Evolutionary conservation across 495 filamentous ascomycete species (phyloP).

Genomic region (Neurospora discreta): DNA sequence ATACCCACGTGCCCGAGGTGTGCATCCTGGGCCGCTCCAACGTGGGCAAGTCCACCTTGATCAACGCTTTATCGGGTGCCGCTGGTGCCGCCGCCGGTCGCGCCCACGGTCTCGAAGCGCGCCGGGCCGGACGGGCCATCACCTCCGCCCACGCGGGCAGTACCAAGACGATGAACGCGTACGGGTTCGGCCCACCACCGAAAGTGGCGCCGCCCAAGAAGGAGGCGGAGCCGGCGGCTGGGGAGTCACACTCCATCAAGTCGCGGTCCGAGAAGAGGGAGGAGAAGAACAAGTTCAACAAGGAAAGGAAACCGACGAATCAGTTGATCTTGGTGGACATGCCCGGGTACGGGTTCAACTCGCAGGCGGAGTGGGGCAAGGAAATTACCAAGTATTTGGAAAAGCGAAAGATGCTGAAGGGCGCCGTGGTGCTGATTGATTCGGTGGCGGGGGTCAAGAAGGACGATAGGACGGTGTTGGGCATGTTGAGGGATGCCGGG

Average conservation of each 20-base stretch:
- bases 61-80: slow-evolving; percentile 69
- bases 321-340: slow-evolving; percentile 69
- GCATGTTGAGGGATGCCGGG: slow-evolving; percentile 46
- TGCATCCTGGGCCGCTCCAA: slow-evolving; percentile 67
- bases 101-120: slow-evolving; percentile 13
- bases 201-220: slow-evolving; percentile 9
- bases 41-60: slow-evolving; percentile 79
- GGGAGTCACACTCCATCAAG: not conserved
- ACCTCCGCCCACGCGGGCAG: slow-evolving; percentile 63
- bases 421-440: slow-evolving; percentile 80
- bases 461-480: slow-evolving; percentile 55
- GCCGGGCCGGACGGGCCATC: slow-evolving; percentile 35
- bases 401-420: slow-evolving; percentile 59
- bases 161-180: slow-evolving; percentile 77
- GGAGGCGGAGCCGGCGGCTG: slow-evolving; percentile 1
- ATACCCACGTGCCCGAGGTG: slow-evolving; percentile 46
- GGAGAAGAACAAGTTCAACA: slow-evolving; percentile 24
- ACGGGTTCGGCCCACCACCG: slow-evolving; percentile 50
- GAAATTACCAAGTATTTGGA: slow-evolving; percentile 80
- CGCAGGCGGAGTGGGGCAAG: slow-evolving; percentile 65
- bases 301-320: slow-evolving; percentile 39
- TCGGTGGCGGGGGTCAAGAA: slow-evolving; percentile 68
- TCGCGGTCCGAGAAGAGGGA: not conserved
- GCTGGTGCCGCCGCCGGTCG: slow-evolving; percentile 11
- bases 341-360: slow-evolving; percentile 85